Evolutionary conservation across 805 yeast species (phyloP).

Genomic region (Saccharomycopsis javanensis): DNA sequence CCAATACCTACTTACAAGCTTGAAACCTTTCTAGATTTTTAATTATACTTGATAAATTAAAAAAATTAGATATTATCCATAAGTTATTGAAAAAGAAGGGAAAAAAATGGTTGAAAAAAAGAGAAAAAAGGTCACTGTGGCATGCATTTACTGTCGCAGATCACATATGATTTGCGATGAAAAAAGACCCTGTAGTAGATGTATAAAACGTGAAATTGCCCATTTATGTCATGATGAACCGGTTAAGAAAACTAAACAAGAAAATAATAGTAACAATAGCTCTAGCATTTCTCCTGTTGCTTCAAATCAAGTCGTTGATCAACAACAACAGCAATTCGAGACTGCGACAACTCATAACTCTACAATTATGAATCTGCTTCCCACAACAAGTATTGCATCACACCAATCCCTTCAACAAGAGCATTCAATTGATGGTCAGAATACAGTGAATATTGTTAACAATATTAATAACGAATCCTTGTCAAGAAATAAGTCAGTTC

Average conservation of each 20-base stretch:
- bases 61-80: too few relatives aligned
- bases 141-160: constrained; percentile 86
- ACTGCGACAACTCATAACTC: background rate
- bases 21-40: too few relatives aligned
- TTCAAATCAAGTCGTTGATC: background rate
- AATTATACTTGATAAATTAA: too few relatives aligned
- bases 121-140: constrained; percentile 35
- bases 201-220: constrained; percentile 79
- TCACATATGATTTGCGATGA: constrained; percentile 93
- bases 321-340: background rate
- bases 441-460: background rate
- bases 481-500: constrained; percentile 12
- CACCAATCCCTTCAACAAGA: background rate
- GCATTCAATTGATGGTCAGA: background rate
- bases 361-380: background rate
- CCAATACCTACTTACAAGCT: too few relatives aligned
- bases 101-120: constrained; percentile 26
- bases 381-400: background rate
- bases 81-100: too few relatives aligned
- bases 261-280: background rate
- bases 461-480: constrained; percentile 1
- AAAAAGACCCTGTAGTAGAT: constrained; percentile 56
- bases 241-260: constrained; percentile 23
- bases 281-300: background rate
- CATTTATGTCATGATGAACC: constrained; percentile 79